These are phyloP conservation scores for Sclerotinia borealis DNA, from an alignment of 2,329 filamentous ascomycete species.

Conservation along the genomic window DNA sequence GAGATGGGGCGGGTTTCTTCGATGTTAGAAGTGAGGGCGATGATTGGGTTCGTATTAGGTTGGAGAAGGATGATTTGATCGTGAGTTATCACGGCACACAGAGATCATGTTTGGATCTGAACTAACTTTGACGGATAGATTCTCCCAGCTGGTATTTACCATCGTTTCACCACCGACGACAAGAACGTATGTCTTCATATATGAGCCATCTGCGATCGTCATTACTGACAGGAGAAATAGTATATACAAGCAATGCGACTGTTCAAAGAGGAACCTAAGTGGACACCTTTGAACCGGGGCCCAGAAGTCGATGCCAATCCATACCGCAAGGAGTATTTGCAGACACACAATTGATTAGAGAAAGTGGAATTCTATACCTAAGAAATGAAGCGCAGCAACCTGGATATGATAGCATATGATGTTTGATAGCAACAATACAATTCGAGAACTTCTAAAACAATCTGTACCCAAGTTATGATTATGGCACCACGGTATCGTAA, in stretches of 20 bases:
- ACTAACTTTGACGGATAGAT: constrained; percentile 41
- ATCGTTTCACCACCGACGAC: constrained; percentile 92
- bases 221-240: constrained; percentile 40
- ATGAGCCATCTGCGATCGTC: background rate
- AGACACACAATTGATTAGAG: too few relatives aligned
- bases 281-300: constrained; percentile 85
- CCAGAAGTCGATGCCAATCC: constrained; percentile 71
- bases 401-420: background rate
- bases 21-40: constrained; percentile 81
- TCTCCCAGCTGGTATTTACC: constrained; percentile 90
- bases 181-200: constrained; percentile 63
- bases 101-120: background rate
- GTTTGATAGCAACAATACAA: background rate
- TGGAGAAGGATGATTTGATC: constrained; percentile 85
- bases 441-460: too few relatives aligned
- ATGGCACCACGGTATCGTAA: background rate
- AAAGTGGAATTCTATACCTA: background rate
- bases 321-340: constrained; percentile 72
- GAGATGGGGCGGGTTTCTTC: constrained; percentile 84
- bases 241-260: constrained; percentile 93
- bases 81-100: constrained; percentile 17
- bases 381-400: background rate
- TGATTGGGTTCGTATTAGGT: constrained; percentile 78
- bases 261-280: constrained; percentile 98
- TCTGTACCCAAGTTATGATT: background rate